Percentiles rank a stretch among this genome's conserved stretches.
Conservation (phyloP, 202 grass and related monocot genomes). For the Schoenoplectus triqueter region DNA sequence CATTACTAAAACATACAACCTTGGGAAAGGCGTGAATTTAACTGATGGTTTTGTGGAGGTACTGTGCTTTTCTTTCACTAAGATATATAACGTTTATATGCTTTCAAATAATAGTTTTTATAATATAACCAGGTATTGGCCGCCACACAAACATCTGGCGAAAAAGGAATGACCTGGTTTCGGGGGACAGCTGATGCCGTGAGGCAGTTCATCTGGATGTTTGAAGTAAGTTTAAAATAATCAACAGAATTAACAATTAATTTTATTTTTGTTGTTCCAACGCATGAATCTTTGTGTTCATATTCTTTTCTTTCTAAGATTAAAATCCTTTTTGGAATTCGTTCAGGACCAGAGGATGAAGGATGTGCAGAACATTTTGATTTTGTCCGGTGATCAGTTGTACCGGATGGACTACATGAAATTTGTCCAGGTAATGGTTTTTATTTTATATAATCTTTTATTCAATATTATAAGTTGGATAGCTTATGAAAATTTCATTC, state of each 20-base stretch:
- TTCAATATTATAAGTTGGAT: neutral
- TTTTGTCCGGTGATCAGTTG: constrained; percentile 72
- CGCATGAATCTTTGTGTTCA: constrained; percentile 15
- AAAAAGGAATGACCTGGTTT: constrained; percentile 68
- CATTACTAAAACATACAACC: constrained; percentile 71
- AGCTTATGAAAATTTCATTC: neutral
- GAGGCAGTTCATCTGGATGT: constrained; percentile 79
- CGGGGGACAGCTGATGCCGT: constrained; percentile 80
- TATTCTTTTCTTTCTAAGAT: neutral
- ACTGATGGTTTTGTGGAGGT: constrained; percentile 83
- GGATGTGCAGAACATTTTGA: constrained; percentile 63
- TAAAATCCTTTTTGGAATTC: constrained; percentile 15
- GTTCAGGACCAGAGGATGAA: constrained; percentile 72
- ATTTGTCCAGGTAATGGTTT: constrained; percentile 54
- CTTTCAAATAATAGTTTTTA: neutral
- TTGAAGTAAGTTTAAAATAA: constrained; percentile 56
- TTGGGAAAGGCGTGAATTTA: constrained; percentile 60
- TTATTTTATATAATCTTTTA: neutral
- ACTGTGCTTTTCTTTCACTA: constrained; percentile 26
- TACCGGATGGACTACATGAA: constrained; percentile 88
- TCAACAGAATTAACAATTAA: neutral
- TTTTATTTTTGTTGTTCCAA: constrained; percentile 17
- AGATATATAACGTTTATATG: neutral
- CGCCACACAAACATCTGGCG: constrained; percentile 67
- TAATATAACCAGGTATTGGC: constrained; percentile 63